Evolutionary conservation across 1,284 basidiomycete genomes (phyloP).

Genomic region (Sporisorium sorghi): DNA sequence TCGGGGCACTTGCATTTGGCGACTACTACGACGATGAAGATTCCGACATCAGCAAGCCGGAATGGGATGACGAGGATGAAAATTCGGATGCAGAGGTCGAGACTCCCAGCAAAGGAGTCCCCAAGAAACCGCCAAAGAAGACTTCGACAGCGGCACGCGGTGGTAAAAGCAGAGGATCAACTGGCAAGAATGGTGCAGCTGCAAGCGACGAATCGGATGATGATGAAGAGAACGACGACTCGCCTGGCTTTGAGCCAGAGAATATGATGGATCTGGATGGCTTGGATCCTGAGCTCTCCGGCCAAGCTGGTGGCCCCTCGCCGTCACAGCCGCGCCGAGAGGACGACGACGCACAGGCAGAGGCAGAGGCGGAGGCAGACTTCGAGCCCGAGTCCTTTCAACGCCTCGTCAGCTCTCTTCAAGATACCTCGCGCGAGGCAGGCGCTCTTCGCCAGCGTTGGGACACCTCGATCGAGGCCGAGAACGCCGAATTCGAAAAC

Average conservation of each 20-base stretch:
- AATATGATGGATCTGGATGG: conserved; percentile 11
- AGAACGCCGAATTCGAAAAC: conserved; percentile 62
- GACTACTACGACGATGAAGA: conserved; percentile 20
- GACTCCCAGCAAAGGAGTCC: conserved; percentile 6
- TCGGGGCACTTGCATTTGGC: conserved; percentile 30
- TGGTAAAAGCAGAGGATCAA: conserved; percentile 1
- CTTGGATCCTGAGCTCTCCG: conserved; percentile 23
- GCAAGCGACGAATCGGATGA: conserved; percentile 20
- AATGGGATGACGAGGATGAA: conserved; percentile 51
- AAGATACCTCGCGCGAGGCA: conserved; percentile 44
- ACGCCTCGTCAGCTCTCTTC: conserved; percentile 52
- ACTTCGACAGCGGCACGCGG: background rate
- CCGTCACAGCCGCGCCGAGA: background rate
- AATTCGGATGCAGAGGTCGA: conserved; percentile 30
- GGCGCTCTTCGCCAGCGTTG: conserved; percentile 47
- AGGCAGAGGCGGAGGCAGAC: conserved; percentile 30
- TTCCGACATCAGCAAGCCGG: conserved; percentile 26
- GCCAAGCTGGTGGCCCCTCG: background rate
- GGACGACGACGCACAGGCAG: conserved; percentile 1
- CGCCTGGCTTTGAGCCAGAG: background rate
- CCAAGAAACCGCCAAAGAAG: conserved; percentile 20
- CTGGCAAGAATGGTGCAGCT: background rate
- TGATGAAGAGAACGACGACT: conserved; percentile 12
- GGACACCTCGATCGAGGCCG: conserved; percentile 60
- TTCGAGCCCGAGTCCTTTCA: conserved; percentile 55